phyloP scores from a whole-genome alignment of 139 green algal genomes.

The Chlorella sp. region DNA sequence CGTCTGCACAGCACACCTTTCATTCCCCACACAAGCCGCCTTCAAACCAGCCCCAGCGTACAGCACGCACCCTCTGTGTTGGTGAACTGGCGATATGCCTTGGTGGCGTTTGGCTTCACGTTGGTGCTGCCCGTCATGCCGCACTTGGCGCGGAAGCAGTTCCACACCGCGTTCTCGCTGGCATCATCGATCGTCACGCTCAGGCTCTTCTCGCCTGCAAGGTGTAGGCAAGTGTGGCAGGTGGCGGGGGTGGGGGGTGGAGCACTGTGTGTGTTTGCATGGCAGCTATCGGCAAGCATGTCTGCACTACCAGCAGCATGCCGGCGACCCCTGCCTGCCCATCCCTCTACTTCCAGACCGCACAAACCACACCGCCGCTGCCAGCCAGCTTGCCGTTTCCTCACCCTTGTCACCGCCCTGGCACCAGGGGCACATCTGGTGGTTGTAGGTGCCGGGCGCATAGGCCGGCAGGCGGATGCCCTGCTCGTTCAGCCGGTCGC shows the following conservation, averaged over 20 bases:
- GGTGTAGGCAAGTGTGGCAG: neutral
- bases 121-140: constrained; percentile 55
- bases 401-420: constrained; percentile 55
- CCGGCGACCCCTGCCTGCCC: too few relatives aligned
- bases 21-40: too few relatives aligned
- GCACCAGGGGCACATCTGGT: constrained; percentile 59
- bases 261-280: too few relatives aligned
- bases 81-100: constrained; percentile 27
- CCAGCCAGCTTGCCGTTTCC: too few relatives aligned
- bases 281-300: too few relatives aligned
- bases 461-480: constrained; percentile 50
- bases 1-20: too few relatives aligned
- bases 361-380: too few relatives aligned
- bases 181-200: constrained; percentile 56
- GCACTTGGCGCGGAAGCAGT: constrained; percentile 74
- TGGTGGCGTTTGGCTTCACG: constrained; percentile 1
- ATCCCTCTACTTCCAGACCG: too few relatives aligned
- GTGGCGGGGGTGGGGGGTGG: neutral
- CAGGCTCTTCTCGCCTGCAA: constrained; percentile 43
- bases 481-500: constrained; percentile 49
- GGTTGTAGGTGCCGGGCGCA: constrained; percentile 49
- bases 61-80: constrained; percentile 20
- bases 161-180: constrained; percentile 57
- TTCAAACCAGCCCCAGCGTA: neutral
- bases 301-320: too few relatives aligned